These are phyloP conservation scores for Sonneratia caseolaris DNA, from an alignment of 345 rosid species.

Conservation along the genomic window DNA sequence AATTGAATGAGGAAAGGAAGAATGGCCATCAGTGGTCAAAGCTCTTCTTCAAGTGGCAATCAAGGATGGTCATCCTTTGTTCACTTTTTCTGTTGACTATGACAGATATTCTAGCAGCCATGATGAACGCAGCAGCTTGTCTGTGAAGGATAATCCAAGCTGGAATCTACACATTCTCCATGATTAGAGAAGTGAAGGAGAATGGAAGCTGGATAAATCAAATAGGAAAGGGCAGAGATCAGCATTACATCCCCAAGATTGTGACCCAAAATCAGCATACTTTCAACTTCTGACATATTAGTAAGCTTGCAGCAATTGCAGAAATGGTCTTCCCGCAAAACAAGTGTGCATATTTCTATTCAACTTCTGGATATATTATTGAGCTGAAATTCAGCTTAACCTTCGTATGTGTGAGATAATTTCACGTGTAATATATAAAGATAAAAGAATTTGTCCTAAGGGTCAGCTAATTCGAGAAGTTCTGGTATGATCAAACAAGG, in stretches of 20 bases:
- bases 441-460: too few relatives aligned
- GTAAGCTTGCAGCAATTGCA: slow-evolving; percentile 81
- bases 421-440: too few relatives aligned
- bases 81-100: slow-evolving; percentile 77
- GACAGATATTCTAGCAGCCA: slow-evolving; percentile 75
- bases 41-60: slow-evolving; percentile 73
- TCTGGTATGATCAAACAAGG: too few relatives aligned
- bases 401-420: too few relatives aligned
- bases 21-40: slow-evolving; percentile 37
- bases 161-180: slow-evolving; percentile 61
- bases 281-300: slow-evolving; percentile 38
- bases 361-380: not conserved
- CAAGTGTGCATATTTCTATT: not conserved
- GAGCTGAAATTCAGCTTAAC: not conserved
- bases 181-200: slow-evolving; percentile 65
- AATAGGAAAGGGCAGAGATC: slow-evolving; percentile 47
- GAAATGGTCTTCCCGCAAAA: slow-evolving; percentile 6
- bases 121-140: slow-evolving; percentile 28
- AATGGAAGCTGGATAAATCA: slow-evolving; percentile 68
- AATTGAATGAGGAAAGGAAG: slow-evolving; percentile 36
- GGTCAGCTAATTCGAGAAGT: too few relatives aligned
- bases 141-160: slow-evolving; percentile 38
- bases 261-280: slow-evolving; percentile 51
- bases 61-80: slow-evolving; percentile 76
- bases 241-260: slow-evolving; percentile 49